phyloP scores from a whole-genome alignment of 345 rosid genomes.

The Litchi chinensis region DNA sequence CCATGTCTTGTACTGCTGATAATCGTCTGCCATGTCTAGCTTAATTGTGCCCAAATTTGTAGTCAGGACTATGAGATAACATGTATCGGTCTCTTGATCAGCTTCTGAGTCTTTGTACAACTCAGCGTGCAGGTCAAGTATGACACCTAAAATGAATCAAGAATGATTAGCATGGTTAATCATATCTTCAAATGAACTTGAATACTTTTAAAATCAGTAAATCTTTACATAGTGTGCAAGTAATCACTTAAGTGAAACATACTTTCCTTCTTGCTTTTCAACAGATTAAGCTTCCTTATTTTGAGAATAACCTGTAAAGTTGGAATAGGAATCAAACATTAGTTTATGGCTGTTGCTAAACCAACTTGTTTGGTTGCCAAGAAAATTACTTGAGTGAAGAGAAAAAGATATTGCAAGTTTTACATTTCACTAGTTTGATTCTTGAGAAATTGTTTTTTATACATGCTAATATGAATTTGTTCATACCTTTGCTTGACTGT shows the following conservation, averaged over 20 bases:
- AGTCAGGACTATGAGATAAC: conserved; percentile 66
- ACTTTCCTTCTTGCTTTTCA: conserved; percentile 76
- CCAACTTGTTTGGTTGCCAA: conserved; percentile 6
- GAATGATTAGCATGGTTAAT: not conserved
- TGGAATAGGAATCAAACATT: not conserved
- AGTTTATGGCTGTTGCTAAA: not conserved
- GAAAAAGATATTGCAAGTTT: not conserved
- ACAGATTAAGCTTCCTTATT: conserved; percentile 61
- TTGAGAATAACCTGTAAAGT: conserved; percentile 65
- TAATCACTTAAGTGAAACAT: conserved; percentile 20
- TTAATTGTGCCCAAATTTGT: conserved; percentile 68
- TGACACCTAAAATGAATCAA: conserved; percentile 46
- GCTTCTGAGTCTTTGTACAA: conserved; percentile 55
- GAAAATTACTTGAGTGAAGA: not conserved
- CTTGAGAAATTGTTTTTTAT: not conserved
- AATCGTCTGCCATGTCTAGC: conserved; percentile 84
- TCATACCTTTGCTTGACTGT: conserved; percentile 64
- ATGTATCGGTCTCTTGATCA: conserved; percentile 48
- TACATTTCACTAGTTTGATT: not conserved
- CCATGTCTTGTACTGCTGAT: conserved; percentile 70
- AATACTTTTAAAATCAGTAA: not conserved
- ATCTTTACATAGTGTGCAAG: not conserved
- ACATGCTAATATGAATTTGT: not conserved
- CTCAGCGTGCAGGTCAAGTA: conserved; percentile 72
- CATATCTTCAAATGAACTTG: not conserved